A percentile compares a stretch with the other conserved stretches of the same genome.
These are phyloP conservation scores for Asterophora parasitica DNA, from an alignment of 768 basidiomycete genomes.

Conservation along the genomic window DNA sequence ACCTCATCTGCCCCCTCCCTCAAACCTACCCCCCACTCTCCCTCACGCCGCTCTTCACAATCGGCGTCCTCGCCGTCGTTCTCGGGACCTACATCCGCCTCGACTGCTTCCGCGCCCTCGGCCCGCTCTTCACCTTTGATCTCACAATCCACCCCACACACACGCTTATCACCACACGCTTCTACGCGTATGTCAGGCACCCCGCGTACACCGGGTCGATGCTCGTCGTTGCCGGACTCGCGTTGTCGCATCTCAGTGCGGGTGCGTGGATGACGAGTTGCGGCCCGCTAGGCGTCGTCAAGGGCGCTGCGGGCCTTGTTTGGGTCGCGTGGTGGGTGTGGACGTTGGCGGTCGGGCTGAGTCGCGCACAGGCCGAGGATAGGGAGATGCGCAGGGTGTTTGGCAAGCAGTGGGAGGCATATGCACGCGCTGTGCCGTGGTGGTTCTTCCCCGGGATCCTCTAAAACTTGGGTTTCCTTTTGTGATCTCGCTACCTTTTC, in stretches of 20 bases:
- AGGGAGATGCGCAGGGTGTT: conserved; percentile 39
- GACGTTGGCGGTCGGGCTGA: conserved; percentile 37
- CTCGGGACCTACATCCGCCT: conserved; percentile 36
- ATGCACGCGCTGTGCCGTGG: conserved; percentile 35
- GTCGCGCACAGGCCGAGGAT: conserved; percentile 45
- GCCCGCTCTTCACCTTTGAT: conserved; percentile 44
- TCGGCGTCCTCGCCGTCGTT: conserved; percentile 30
- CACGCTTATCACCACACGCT: conserved; percentile 37
- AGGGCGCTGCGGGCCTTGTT: conserved; percentile 19
- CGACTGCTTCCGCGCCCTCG: conserved; percentile 41
- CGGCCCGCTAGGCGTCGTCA: conserved; percentile 22
- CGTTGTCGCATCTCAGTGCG: conserved; percentile 33
- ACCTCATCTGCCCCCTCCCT: conserved; percentile 23
- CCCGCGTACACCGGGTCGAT: conserved; percentile 45
- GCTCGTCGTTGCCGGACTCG: conserved; percentile 35
- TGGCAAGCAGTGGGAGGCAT: conserved; percentile 39
- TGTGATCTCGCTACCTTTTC: background rate
- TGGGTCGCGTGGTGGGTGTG: conserved; percentile 38
- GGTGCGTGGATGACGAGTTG: conserved; percentile 37
- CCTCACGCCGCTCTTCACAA: conserved; percentile 29
- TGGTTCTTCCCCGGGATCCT: conserved; percentile 46
- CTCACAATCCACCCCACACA: conserved; percentile 41
- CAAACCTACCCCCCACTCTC: conserved; percentile 19
- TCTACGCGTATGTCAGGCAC: conserved; percentile 43
- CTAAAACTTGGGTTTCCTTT: conserved; percentile 9